Conservation (phyloP, 2,329 filamentous ascomycete species). For the Eutypella sp. region DNA sequence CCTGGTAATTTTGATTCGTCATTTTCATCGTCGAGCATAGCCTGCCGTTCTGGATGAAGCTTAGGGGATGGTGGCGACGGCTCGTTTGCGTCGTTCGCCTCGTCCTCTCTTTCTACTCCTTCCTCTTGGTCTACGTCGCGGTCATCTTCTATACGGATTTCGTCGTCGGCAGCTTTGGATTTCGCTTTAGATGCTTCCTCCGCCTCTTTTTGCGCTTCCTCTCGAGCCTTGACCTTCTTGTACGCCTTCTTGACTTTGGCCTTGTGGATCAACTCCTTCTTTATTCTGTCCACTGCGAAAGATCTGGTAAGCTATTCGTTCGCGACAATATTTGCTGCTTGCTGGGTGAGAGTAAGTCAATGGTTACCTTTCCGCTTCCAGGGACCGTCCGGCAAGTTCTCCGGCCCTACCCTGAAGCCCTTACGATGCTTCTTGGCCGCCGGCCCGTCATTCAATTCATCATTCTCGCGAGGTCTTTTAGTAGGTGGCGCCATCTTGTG, state of each 20-base stretch:
- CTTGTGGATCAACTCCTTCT: slow-evolving; percentile 81
- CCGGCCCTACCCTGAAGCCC: slow-evolving; percentile 82
- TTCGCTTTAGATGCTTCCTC: slow-evolving; percentile 10
- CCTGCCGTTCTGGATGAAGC: slow-evolving; percentile 38
- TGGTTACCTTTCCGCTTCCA: slow-evolving; percentile 68
- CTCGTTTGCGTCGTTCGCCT: background rate
- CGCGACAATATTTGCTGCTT: background rate
- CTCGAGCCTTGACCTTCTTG: slow-evolving; percentile 71
- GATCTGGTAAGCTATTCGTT: slow-evolving; percentile 8
- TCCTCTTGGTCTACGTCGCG: slow-evolving; percentile 18
- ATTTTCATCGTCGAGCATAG: slow-evolving; percentile 30
- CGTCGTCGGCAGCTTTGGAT: slow-evolving; percentile 7
- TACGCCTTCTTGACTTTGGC: slow-evolving; percentile 92
- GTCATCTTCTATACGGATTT: slow-evolving; percentile 9
- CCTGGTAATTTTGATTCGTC: background rate
- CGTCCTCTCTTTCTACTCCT: slow-evolving; percentile 3
- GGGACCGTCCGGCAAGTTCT: slow-evolving; percentile 84
- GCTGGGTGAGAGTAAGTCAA: background rate
- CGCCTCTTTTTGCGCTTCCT: slow-evolving; percentile 18
- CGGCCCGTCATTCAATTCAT: slow-evolving; percentile 29
- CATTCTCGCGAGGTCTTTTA: slow-evolving; percentile 49
- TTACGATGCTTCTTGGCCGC: slow-evolving; percentile 52
- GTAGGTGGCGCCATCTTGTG: slow-evolving; percentile 51
- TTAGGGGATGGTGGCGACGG: slow-evolving; percentile 14
- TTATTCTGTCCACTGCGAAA: slow-evolving; percentile 73